These are phyloP conservation scores for Crucibulum laeve DNA, from an alignment of 768 basidiomycete genomes.

Conservation along the genomic window DNA sequence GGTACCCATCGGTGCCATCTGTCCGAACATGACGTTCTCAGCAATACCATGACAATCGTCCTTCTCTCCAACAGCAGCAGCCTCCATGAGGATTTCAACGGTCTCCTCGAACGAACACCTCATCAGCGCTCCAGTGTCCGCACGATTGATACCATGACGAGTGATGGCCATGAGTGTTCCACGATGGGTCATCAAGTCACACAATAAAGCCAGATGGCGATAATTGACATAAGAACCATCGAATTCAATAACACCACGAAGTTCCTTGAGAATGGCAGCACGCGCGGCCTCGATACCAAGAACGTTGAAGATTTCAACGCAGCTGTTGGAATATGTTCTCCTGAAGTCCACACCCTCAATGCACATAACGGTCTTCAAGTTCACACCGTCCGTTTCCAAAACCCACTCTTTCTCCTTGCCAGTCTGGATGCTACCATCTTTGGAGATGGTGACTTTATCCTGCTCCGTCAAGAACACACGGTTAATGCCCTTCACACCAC, in stretches of 20 bases:
- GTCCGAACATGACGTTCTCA: slow-evolving; percentile 99
- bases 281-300: slow-evolving; percentile 97
- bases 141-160: slow-evolving; percentile 97
- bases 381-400: slow-evolving; percentile 95
- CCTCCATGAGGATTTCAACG: slow-evolving; percentile 98
- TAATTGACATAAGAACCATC: slow-evolving; percentile 99
- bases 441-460: slow-evolving; percentile 64
- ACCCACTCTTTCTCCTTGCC: slow-evolving; percentile 87
- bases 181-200: slow-evolving; percentile 97
- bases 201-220: slow-evolving; percentile 92
- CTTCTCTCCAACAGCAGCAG: slow-evolving; percentile 95
- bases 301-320: slow-evolving; percentile 90
- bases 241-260: slow-evolving; percentile 96
- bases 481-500: slow-evolving; percentile 87
- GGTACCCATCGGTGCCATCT: slow-evolving; percentile 99
- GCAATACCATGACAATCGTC: slow-evolving; percentile 98
- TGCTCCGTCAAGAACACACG: slow-evolving; percentile 93
- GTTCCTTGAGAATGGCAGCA: slow-evolving; percentile 88
- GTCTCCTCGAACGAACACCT: slow-evolving; percentile 99
- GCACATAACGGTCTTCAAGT: slow-evolving; percentile 92
- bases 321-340: slow-evolving; percentile 95
- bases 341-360: slow-evolving; percentile 92
- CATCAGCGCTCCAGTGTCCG: slow-evolving; percentile 98
- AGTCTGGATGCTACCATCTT: slow-evolving; percentile 62
- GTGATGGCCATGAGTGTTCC: slow-evolving; percentile 97